Conservation (phyloP, 768 basidiomycete species). For the Rossbeevera mucosa region DNA sequence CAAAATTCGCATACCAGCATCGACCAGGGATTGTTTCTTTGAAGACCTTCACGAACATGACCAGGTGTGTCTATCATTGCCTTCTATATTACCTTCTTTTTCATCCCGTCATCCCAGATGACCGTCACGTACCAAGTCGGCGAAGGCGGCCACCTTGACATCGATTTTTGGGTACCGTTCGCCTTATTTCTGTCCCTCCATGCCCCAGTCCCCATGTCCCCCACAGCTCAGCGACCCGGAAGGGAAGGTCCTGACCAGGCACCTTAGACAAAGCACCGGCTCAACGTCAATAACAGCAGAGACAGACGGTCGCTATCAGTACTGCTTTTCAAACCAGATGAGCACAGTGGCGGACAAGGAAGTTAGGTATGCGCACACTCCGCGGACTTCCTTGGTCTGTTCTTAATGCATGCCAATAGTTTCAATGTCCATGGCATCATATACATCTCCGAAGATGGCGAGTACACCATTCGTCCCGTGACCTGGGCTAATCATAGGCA, state of each 20-base stretch:
- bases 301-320: constrained; percentile 83
- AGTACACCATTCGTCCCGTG: constrained; percentile 12
- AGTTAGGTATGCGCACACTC: constrained; percentile 58
- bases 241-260: constrained; percentile 63
- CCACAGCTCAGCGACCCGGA: constrained; percentile 77
- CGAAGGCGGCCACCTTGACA: constrained; percentile 93
- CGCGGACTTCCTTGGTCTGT: not conserved
- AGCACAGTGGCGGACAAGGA: constrained; percentile 93
- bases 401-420: constrained; percentile 35
- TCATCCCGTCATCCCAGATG: constrained; percentile 57
- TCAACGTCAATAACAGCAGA: constrained; percentile 83
- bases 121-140: constrained; percentile 99
- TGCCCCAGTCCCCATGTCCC: constrained; percentile 7
- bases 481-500: constrained; percentile 1
- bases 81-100: not conserved
- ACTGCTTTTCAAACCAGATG: constrained; percentile 99
- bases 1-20: constrained; percentile 69
- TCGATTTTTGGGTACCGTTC: constrained; percentile 86
- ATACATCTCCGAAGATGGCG: constrained; percentile 87
- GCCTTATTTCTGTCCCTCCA: not conserved
- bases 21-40: constrained; percentile 92
- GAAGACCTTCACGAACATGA: constrained; percentile 90
- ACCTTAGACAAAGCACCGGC: constrained; percentile 85
- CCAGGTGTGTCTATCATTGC: constrained; percentile 58
- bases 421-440: constrained; percentile 99